Evolutionary conservation across 805 yeast genomes (phyloP).

Genomic region (Yamadazyma scolyti): DNA sequence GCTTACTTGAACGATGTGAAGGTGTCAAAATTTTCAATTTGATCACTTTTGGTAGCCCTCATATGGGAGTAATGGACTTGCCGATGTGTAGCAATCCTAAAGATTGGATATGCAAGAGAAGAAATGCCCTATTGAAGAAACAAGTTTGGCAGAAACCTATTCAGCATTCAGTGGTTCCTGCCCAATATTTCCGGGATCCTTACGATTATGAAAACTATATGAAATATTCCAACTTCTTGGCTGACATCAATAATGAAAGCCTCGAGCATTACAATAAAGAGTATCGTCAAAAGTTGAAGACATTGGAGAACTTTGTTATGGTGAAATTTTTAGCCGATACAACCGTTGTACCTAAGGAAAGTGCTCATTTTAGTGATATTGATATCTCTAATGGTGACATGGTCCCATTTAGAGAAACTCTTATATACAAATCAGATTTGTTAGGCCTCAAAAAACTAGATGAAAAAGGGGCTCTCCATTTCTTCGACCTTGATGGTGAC

Average conservation of each 20-base stretch:
- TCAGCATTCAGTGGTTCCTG: constrained; percentile 60
- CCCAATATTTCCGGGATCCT: constrained; percentile 73
- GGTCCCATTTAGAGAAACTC: constrained; percentile 47
- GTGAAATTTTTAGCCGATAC: constrained; percentile 57
- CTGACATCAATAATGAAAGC: constrained; percentile 63
- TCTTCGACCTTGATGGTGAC: constrained; percentile 47
- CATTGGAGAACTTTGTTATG: constrained; percentile 53
- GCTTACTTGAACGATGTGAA: constrained; percentile 58
- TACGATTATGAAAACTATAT: constrained; percentile 51
- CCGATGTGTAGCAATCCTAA: constrained; percentile 49
- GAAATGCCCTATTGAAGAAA: constrained; percentile 50
- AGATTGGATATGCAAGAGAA: constrained; percentile 58
- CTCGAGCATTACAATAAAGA: constrained; percentile 24
- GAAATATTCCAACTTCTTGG: constrained; percentile 55
- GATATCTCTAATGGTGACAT: constrained; percentile 40
- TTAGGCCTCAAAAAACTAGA: constrained; percentile 56
- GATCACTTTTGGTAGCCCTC: constrained; percentile 80
- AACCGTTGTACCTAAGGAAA: constrained; percentile 70
- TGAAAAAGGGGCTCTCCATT: constrained; percentile 42
- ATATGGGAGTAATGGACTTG: constrained; percentile 67
- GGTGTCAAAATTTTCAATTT: constrained; percentile 40
- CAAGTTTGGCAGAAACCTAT: constrained; percentile 59
- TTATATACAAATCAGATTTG: constrained; percentile 48
- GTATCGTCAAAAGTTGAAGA: constrained; percentile 42
- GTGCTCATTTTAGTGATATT: constrained; percentile 62